These are phyloP conservation scores for Paraphysoderma sedebokerense DNA, from an alignment of 371 early-diverging fungal species.

Conservation along the genomic window DNA sequence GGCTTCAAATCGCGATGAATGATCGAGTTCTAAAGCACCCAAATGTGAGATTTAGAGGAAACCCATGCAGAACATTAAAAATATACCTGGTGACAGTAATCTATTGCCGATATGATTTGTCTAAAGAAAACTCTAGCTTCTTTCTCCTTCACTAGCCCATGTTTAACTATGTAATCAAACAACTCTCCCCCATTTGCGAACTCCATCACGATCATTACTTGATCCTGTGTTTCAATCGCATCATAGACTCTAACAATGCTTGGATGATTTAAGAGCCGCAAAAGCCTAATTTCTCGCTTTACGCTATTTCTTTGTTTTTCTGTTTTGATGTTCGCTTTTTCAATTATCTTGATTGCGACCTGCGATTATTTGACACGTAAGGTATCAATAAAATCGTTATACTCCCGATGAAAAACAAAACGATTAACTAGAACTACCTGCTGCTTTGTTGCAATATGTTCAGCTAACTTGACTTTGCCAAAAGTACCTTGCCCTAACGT, in stretches of 20 bases:
- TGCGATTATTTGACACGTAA: conserved; percentile 5
- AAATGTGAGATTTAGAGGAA: not conserved
- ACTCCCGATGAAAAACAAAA: not conserved
- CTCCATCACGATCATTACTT: conserved; percentile 44
- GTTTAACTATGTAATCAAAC: conserved; percentile 27
- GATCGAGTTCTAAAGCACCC: conserved; percentile 42
- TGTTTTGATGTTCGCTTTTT: conserved; percentile 29
- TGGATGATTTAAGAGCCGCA: conserved; percentile 35
- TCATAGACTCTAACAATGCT: conserved; percentile 41
- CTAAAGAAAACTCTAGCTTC: conserved; percentile 30
- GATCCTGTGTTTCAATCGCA: conserved; percentile 29
- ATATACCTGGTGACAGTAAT: conserved; percentile 28
- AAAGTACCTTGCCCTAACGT: conserved; percentile 68
- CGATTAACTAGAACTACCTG: conserved; percentile 5
- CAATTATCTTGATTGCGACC: conserved; percentile 32
- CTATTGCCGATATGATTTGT: conserved; percentile 74
- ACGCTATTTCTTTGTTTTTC: conserved; percentile 37
- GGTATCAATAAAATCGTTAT: no score
- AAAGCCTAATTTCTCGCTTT: conserved; percentile 38
- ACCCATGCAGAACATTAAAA: not conserved
- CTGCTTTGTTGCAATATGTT: conserved; percentile 30
- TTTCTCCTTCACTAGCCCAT: conserved; percentile 18
- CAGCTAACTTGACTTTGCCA: conserved; percentile 62
- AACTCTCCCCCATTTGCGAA: conserved; percentile 37
- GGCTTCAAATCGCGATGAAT: conserved; percentile 98